phyloP scores from a whole-genome alignment of 2,329 filamentous ascomycete species.

The Colletotrichum navitas region DNA sequence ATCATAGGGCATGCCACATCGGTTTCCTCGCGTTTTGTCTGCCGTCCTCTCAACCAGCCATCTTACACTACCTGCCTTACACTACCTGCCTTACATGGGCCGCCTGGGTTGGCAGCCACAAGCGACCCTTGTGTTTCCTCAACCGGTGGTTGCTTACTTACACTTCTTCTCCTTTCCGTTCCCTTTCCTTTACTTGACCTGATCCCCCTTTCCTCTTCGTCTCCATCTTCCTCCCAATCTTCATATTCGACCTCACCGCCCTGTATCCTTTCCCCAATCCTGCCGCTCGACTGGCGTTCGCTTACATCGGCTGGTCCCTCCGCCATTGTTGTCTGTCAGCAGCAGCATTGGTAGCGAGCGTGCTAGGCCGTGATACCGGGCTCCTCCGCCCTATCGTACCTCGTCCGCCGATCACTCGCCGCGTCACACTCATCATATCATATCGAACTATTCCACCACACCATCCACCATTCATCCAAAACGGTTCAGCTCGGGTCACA shows the following conservation, averaged over 20 bases:
- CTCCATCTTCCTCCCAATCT: not conserved
- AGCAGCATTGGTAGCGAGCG: slow-evolving; percentile 10
- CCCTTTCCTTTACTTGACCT: not conserved
- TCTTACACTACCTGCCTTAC: not conserved
- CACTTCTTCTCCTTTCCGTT: not conserved
- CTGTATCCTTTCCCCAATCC: not conserved
- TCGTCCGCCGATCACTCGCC: slow-evolving; percentile 29
- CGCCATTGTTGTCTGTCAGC: slow-evolving; percentile 2
- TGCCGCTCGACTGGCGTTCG: not conserved
- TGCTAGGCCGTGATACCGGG: slow-evolving; percentile 34
- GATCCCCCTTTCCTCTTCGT: not conserved
- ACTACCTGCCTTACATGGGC: not conserved
- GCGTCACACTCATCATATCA: slow-evolving; percentile 17
- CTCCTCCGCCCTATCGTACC: slow-evolving; percentile 24
- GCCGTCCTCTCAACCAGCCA: not conserved
- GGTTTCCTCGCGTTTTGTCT: slow-evolving; percentile 24
- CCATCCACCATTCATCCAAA: slow-evolving; percentile 16
- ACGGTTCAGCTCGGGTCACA: slow-evolving; percentile 13
- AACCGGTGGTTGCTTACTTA: not conserved
- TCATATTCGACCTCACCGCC: not conserved
- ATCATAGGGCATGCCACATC: slow-evolving; percentile 23
- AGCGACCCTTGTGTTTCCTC: slow-evolving; percentile 22
- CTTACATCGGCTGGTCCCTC: not conserved
- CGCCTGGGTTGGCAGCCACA: slow-evolving; percentile 8
- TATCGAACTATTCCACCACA: slow-evolving; percentile 6